Evolutionary conservation across 164 flowering plant species (phyloP).

Genomic region (Pachysandra terminalis): DNA sequence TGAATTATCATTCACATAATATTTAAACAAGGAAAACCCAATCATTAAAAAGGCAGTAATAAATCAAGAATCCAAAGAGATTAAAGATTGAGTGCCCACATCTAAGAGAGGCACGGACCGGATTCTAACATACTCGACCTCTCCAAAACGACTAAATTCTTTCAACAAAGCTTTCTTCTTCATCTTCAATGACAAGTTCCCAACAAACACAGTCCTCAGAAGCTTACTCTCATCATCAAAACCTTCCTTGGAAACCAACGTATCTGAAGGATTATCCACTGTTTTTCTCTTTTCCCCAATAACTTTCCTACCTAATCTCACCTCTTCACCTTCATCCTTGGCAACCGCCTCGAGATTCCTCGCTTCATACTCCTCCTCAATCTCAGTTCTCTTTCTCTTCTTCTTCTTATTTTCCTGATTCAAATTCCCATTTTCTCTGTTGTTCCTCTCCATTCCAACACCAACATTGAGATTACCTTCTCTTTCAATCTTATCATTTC

Average conservation of each 20-base stretch:
- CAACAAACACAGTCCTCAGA: slow-evolving; percentile 86
- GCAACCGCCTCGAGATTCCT: slow-evolving; percentile 33
- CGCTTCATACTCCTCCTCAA: slow-evolving; percentile 58
- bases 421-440: slow-evolving; percentile 19
- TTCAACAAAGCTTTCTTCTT: slow-evolving; percentile 78
- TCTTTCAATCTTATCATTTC: not conserved
- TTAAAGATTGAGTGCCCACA: slow-evolving; percentile 39
- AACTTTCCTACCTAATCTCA: slow-evolving; percentile 14
- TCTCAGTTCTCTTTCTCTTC: slow-evolving; percentile 68
- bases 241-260: slow-evolving; percentile 63
- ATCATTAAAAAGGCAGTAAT: not conserved
- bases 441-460: not conserved
- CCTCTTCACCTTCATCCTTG: slow-evolving; percentile 23
- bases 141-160: slow-evolving; percentile 82
- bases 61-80: not conserved
- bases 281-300: slow-evolving; percentile 82
- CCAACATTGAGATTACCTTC: not conserved
- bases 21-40: not conserved
- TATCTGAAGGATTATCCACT: slow-evolving; percentile 44
- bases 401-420: slow-evolving; percentile 36
- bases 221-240: slow-evolving; percentile 91
- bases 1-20: not conserved
- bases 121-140: slow-evolving; percentile 82
- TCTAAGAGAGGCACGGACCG: slow-evolving; percentile 83
- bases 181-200: slow-evolving; percentile 83